Evolutionary conservation across 768 basidiomycete genomes (phyloP).

Genomic region (Mycena alexandri): DNA sequence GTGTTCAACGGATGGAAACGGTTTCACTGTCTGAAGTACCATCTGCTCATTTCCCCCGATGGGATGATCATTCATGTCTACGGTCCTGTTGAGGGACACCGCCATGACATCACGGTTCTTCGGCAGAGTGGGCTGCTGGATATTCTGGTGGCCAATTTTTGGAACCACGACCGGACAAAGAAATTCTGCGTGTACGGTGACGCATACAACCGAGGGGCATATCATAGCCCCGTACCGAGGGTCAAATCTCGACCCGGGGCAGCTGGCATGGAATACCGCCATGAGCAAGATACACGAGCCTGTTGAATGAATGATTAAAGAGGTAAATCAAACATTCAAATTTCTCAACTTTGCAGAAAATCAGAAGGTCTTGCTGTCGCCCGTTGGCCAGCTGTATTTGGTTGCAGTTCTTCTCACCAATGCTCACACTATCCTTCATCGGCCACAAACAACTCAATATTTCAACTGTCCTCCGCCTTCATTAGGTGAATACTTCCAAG

Average conservation of each 20-base stretch:
- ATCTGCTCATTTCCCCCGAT: slow-evolving; percentile 30
- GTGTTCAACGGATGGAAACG: slow-evolving; percentile 37
- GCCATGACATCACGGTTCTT: slow-evolving; percentile 32
- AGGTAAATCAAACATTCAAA: slow-evolving; percentile 24
- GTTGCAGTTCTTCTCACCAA: slow-evolving; percentile 29
- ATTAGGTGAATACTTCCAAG: slow-evolving; percentile 28
- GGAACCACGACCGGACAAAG: not conserved
- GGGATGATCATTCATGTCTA: slow-evolving; percentile 31
- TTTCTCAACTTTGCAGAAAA: slow-evolving; percentile 30
- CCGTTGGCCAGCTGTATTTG: slow-evolving; percentile 30
- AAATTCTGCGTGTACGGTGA: not conserved
- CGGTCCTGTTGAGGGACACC: slow-evolving; percentile 28
- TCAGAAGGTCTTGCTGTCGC: slow-evolving; percentile 27
- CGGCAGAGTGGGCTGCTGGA: slow-evolving; percentile 28
- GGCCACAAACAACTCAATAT: slow-evolving; percentile 30
- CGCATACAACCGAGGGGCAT: not conserved
- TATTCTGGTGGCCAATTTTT: slow-evolving; percentile 11
- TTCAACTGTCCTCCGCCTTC: slow-evolving; percentile 26
- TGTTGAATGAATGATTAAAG: slow-evolving; percentile 34
- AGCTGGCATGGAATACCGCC: slow-evolving; percentile 17
- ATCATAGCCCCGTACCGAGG: not conserved
- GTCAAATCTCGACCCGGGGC: slow-evolving; percentile 2
- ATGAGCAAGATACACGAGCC: slow-evolving; percentile 35
- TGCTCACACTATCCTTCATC: slow-evolving; percentile 33
- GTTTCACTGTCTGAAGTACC: slow-evolving; percentile 31